Percentiles rank a stretch among this genome's conserved stretches.
Evolutionary conservation across 352 stramenopile genomes (phyloP).

Genomic region (Phytophthora ohioensis): DNA sequence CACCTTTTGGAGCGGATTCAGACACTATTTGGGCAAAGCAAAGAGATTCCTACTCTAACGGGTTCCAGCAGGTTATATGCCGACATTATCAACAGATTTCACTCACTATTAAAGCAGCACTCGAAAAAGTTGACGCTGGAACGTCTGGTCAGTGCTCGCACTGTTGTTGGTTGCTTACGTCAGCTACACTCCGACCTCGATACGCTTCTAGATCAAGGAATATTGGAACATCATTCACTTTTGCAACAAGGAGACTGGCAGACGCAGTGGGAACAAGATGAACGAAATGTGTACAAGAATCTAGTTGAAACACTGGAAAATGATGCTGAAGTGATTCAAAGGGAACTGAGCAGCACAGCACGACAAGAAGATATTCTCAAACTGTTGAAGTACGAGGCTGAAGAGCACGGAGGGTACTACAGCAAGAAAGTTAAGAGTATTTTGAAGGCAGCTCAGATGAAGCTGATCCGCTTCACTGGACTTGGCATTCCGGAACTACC

Average conservation of each 20-base stretch:
- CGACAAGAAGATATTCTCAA: slow-evolving; percentile 19
- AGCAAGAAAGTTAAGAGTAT: background rate
- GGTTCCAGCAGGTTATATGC: background rate
- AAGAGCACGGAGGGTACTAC: slow-evolving; percentile 23
- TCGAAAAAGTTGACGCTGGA: slow-evolving; percentile 23
- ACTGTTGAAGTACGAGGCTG: slow-evolving; percentile 22
- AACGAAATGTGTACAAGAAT: slow-evolving; percentile 7
- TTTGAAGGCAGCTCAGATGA: no score
- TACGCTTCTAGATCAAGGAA: slow-evolving; percentile 3
- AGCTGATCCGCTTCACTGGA: no score
- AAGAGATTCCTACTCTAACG: background rate
- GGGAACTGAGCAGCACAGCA: background rate
- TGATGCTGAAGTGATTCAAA: background rate
- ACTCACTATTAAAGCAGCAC: slow-evolving; percentile 21
- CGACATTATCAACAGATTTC: slow-evolving; percentile 5
- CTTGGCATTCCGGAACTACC: no score
- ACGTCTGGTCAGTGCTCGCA: slow-evolving; percentile 25
- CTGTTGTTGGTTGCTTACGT: slow-evolving; percentile 11
- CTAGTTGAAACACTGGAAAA: slow-evolving; percentile 8
- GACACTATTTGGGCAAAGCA: background rate
- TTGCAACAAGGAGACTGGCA: slow-evolving; percentile 4
- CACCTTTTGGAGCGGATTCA: slow-evolving; percentile 10
- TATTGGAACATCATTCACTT: background rate
- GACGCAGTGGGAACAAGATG: slow-evolving; percentile 19
- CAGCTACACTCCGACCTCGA: slow-evolving; percentile 26